These are phyloP conservation scores for Sclerotinia minor DNA, from an alignment of 2,329 filamentous ascomycete species.

Conservation along the genomic window DNA sequence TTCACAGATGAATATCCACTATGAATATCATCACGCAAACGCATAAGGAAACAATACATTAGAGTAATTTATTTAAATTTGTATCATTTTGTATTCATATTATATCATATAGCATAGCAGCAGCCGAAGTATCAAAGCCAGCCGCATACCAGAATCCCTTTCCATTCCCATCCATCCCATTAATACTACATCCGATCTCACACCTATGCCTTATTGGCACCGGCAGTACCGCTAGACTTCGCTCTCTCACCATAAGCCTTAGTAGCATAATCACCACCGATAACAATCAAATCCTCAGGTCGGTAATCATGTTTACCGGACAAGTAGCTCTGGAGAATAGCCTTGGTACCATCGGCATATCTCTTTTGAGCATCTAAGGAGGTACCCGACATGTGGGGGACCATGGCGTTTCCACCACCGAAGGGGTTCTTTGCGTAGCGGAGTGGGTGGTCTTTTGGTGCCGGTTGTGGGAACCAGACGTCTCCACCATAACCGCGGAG, in stretches of 20 bases:
- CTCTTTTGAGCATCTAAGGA: constrained; percentile 97
- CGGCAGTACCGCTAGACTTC: constrained; percentile 28
- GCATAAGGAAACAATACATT: not conserved
- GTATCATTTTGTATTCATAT: not conserved
- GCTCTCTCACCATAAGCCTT: constrained; percentile 53
- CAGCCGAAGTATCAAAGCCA: constrained; percentile 8
- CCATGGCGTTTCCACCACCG: constrained; percentile 97
- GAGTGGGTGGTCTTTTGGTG: constrained; percentile 87
- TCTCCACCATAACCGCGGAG: constrained; percentile 86
- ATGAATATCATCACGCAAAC: not conserved
- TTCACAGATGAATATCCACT: too few species aligned
- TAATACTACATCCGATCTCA: not conserved
- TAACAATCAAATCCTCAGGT: constrained; percentile 86
- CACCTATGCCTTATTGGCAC: constrained; percentile 20
- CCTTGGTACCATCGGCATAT: constrained; percentile 84
- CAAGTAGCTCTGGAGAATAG: constrained; percentile 89
- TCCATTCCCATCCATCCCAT: not conserved
- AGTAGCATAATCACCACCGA: constrained; percentile 89
- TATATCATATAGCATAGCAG: not conserved
- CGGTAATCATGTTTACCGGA: constrained; percentile 84
- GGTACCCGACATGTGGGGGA: constrained; percentile 97
- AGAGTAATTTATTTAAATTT: constrained; percentile 4
- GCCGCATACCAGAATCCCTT: not conserved
- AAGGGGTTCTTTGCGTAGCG: constrained; percentile 92
- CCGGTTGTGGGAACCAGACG: constrained; percentile 92